Conservation (phyloP, 192 early-diverging fungal species). For the Coemansia sp. region DNA sequence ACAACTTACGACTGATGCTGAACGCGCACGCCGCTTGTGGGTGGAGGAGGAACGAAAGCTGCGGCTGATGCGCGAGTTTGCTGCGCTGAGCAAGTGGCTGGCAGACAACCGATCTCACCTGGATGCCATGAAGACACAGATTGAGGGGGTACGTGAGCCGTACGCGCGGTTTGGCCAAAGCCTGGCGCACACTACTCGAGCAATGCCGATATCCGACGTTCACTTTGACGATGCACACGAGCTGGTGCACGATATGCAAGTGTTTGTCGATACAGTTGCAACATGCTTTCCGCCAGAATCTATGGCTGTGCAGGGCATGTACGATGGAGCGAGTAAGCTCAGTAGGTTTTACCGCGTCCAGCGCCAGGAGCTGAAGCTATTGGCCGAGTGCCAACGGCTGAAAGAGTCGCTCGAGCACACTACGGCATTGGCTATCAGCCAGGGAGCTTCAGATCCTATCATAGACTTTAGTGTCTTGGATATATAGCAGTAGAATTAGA, state of each 20-base stretch:
- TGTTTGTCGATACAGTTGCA: slow-evolving; percentile 20
- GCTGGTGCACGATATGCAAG: slow-evolving; percentile 32
- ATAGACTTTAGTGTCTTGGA: not conserved
- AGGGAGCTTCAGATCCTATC: slow-evolving; percentile 1
- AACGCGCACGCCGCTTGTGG: slow-evolving; percentile 13
- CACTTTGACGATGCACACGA: slow-evolving; percentile 16
- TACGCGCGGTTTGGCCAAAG: slow-evolving; percentile 22
- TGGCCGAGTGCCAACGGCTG: slow-evolving; percentile 34
- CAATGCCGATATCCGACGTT: slow-evolving; percentile 46
- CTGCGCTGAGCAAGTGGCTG: slow-evolving; percentile 33
- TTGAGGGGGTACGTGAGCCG: slow-evolving; percentile 14
- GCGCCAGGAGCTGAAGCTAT: slow-evolving; percentile 32
- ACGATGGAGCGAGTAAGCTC: slow-evolving; percentile 13
- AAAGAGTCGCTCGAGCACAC: slow-evolving; percentile 32
- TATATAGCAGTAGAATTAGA: not conserved
- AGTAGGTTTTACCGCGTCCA: slow-evolving; percentile 15
- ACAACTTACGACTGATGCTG: slow-evolving; percentile 21
- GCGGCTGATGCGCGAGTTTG: slow-evolving; percentile 41
- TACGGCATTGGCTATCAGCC: slow-evolving; percentile 31
- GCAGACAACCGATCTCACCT: slow-evolving; percentile 13
- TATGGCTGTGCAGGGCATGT: slow-evolving; percentile 9
- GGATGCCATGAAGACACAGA: slow-evolving; percentile 18
- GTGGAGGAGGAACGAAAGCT: slow-evolving; percentile 32
- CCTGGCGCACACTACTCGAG: slow-evolving; percentile 30
- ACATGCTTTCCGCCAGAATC: slow-evolving; percentile 11